phyloP scores from a whole-genome alignment of 805 yeast genomes.

The Candida chilensis region DNA sequence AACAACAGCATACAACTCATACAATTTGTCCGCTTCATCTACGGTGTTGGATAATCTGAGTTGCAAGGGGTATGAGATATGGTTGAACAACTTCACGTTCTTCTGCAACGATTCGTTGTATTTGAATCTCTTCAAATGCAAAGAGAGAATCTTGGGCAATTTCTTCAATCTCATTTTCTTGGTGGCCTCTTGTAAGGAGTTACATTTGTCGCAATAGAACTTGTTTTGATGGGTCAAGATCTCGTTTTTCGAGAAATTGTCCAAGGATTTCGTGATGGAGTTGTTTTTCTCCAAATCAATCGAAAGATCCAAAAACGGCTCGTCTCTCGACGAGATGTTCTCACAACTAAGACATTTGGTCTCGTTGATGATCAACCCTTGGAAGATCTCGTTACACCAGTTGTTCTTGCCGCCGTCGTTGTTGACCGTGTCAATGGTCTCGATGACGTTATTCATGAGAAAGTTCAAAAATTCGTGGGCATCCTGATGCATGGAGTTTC shows the following conservation, averaged over 20 bases:
- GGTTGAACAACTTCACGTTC: constrained; percentile 79
- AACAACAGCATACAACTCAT: constrained; percentile 79
- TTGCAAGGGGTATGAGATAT: constrained; percentile 71
- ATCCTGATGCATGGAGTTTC: constrained; percentile 94
- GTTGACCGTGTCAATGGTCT: constrained; percentile 36
- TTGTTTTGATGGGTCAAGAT: constrained; percentile 81
- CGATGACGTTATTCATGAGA: constrained; percentile 58
- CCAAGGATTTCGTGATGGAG: constrained; percentile 67
- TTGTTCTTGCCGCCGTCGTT: constrained; percentile 13
- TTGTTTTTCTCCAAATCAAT: constrained; percentile 74
- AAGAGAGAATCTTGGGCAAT: constrained; percentile 69
- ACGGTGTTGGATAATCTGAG: constrained; percentile 67
- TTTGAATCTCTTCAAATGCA: constrained; percentile 88
- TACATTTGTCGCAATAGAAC: constrained; percentile 87
- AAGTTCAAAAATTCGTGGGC: constrained; percentile 95
- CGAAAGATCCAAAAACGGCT: constrained; percentile 78
- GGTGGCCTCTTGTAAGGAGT: constrained; percentile 88
- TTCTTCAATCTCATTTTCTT: constrained; percentile 75
- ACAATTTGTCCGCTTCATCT: constrained; percentile 48
- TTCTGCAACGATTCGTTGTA: constrained; percentile 76
- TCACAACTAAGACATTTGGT: constrained; percentile 90
- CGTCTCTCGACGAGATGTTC: constrained; percentile 70
- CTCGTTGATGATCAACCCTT: constrained; percentile 79
- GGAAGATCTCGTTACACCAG: constrained; percentile 66
- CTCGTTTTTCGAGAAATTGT: constrained; percentile 80